Base-by-base conservation (phyloP, 768 basidiomycete species). In the Lentinula raphanica region DNA sequence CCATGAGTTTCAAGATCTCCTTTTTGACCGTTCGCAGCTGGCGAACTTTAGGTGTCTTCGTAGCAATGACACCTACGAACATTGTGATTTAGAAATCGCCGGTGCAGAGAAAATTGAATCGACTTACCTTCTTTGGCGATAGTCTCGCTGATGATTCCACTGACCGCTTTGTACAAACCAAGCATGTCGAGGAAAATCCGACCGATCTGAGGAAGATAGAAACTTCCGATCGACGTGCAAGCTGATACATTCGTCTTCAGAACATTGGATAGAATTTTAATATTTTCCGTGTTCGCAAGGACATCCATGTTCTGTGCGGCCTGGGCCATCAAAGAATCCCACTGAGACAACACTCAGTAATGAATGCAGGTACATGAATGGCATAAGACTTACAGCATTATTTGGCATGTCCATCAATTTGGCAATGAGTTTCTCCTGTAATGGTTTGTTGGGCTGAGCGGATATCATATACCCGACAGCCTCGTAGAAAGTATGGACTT, bases 381-480 rank as follows among this genome's bases (percentile, higher is more conserved):
- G 40, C 3, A 25, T 13, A 5, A 59, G 25, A 76, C 90, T 48
- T 72, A 94, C 94, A 46, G 96, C 96, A 62, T 89, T 94, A 68
- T 99, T 99, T 0, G 97, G 96, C 63, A 97, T 75, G 60, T 96
- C 94, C 97, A 99, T 99, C 56, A 99, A 71, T 69, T 94, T 97
- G 15, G 86, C 79, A 53, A 99, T 97, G 55, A 99, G 78, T 64
- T 92, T 90, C 73, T 98, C 97, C 70, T 98, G 97, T 65, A 90
- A 91, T 11, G 92, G 88, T 71, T 97, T 97, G 73, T 99, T 98
- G 54, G 96, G 95, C 67, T 98, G 97, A 1, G 96, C 94, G 21
- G 94, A 94, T 65, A 99, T 97, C 97, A 98, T 98, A 78, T 98
- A 94, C 3, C 97, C 97, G 49, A 98, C 91, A 5, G 97, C 97